phyloP scores from a whole-genome alignment of 768 basidiomycete species.

The Russula brevipes region DNA sequence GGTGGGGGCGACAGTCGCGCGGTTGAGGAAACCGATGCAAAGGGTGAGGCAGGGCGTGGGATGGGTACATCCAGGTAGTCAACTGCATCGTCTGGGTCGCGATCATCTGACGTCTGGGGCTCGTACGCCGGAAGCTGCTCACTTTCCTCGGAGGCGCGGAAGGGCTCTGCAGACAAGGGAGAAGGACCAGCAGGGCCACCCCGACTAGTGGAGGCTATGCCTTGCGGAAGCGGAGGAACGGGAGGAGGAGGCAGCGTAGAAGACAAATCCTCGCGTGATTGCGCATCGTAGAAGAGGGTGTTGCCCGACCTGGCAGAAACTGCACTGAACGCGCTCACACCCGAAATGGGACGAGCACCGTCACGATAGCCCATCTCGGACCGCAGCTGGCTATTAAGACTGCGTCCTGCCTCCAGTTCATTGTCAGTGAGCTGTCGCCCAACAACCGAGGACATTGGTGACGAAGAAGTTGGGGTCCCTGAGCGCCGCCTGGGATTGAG shows the following conservation, averaged over 20 bases:
- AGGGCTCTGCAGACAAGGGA: conserved; percentile 20
- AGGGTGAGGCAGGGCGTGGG: conserved; percentile 52
- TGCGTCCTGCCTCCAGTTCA: conserved; percentile 30
- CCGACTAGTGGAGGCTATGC: conserved; percentile 9
- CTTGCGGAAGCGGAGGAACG: conserved; percentile 34
- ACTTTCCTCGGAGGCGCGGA: not conserved
- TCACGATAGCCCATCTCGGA: conserved; percentile 22
- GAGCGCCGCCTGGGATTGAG: conserved; percentile 23
- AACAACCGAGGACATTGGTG: conserved; percentile 13
- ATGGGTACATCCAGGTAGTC: conserved; percentile 55
- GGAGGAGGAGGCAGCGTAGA: conserved; percentile 37
- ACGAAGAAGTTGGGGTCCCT: conserved; percentile 5
- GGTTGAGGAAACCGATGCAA: conserved; percentile 38
- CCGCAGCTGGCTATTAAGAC: conserved; percentile 30
- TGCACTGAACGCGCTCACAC: conserved; percentile 49
- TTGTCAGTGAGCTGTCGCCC: conserved; percentile 15
- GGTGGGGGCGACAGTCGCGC: conserved; percentile 31
- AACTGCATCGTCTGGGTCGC: conserved; percentile 27
- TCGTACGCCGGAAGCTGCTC: conserved; percentile 17
- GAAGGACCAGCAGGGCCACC: conserved; percentile 8
- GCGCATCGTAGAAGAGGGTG: conserved; percentile 61
- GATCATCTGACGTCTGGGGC: not conserved
- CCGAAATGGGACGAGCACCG: conserved; percentile 52
- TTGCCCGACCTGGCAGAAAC: conserved; percentile 38
- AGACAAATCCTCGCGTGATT: conserved; percentile 44